Conservation (phyloP, 2,329 filamentous ascomycete species). For the Ophiostoma sp. region DNA sequence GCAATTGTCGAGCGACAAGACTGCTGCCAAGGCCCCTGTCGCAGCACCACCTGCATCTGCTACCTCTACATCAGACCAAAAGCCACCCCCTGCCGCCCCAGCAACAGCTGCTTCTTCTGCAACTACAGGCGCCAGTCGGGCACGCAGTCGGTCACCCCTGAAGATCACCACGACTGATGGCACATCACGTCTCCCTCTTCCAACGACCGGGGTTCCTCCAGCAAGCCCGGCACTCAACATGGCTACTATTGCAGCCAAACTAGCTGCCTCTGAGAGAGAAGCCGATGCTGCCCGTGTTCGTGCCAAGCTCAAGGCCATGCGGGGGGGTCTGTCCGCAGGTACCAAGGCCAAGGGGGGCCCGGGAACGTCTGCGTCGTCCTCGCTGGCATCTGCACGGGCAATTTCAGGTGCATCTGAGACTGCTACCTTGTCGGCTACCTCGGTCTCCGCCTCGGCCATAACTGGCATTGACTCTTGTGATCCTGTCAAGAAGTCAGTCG, state of each 20-base stretch:
- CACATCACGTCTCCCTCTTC: constrained; percentile 26
- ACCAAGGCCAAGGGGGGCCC: not conserved
- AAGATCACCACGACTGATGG: constrained; percentile 25
- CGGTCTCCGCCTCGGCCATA: not conserved
- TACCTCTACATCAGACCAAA: not conserved
- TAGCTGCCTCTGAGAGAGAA: constrained; percentile 59
- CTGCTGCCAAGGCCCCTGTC: not conserved
- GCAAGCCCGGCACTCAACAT: constrained; percentile 56
- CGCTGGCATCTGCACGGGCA: not conserved
- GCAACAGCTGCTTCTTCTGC: constrained; percentile 23
- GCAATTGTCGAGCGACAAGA: not conserved
- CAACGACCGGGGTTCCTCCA: constrained; percentile 32
- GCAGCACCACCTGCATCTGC: not conserved
- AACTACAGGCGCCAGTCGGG: constrained; percentile 11
- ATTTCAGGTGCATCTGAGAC: not conserved
- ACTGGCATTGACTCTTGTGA: constrained; percentile 20
- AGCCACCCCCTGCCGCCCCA: not conserved
- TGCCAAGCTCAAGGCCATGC: constrained; percentile 56
- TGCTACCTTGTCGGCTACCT: not conserved
- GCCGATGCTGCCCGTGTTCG: constrained; percentile 59
- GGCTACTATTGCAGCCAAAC: constrained; percentile 57
- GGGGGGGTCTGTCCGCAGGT: constrained; percentile 29
- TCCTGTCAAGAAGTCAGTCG: constrained; percentile 22
- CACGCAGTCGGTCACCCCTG: constrained; percentile 25
- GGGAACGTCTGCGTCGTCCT: constrained; percentile 21